A percentile compares a stretch with the other conserved stretches of the same genome.
These are phyloP conservation scores for Pseudomonodictys pantanalensis DNA, from an alignment of 495 filamentous ascomycete genomes.

Conservation along the genomic window DNA sequence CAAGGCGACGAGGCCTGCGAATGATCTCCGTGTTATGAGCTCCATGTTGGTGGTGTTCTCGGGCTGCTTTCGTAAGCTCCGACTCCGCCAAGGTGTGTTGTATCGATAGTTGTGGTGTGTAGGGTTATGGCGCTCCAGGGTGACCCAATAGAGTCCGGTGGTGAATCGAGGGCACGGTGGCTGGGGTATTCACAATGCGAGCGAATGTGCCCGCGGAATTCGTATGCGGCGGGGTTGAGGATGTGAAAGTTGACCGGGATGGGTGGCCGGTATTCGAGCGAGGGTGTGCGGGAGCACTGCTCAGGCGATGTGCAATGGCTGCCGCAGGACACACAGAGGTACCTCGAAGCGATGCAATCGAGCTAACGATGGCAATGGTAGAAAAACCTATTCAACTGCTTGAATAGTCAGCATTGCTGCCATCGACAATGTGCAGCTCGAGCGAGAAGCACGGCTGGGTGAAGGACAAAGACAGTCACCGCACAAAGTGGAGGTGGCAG, in stretches of 20 bases:
- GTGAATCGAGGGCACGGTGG: slow-evolving; percentile 2
- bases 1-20: slow-evolving; percentile 8
- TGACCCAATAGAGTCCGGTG: background rate
- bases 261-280: background rate
- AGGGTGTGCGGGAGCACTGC: background rate
- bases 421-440: background rate
- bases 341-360: background rate
- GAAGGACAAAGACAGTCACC: background rate
- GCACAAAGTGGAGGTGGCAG: background rate
- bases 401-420: slow-evolving; percentile 14
- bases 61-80: background rate
- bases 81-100: slow-evolving; percentile 16
- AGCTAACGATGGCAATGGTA: slow-evolving; percentile 1
- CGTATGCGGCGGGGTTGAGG: background rate
- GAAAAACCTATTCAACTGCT: background rate
- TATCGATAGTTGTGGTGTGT: background rate
- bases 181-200: background rate
- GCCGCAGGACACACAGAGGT: background rate
- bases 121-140: background rate
- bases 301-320: background rate
- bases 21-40: background rate
- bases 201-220: background rate
- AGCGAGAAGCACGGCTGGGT: background rate
- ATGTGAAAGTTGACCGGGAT: background rate
- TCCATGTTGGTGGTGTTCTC: background rate